A percentile compares a stretch with the other conserved stretches of the same genome.
Evolutionary conservation across 768 basidiomycete species (phyloP).

Genomic region (Leccinum sublutescens): DNA sequence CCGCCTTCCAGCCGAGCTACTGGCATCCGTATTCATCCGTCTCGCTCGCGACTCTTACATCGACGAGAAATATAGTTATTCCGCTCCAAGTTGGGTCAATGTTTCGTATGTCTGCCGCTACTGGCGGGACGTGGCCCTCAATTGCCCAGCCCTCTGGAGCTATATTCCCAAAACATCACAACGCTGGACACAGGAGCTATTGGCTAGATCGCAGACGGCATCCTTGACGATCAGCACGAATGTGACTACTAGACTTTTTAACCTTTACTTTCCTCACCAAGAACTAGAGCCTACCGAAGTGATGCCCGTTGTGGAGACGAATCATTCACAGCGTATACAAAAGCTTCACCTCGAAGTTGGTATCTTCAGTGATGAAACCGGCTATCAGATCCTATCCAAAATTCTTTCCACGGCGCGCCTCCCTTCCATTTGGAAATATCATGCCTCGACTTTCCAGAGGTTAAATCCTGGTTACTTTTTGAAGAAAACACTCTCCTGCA

Average conservation of each 20-base stretch:
- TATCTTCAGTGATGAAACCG: neutral
- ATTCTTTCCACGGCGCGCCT: neutral
- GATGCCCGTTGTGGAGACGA: neutral
- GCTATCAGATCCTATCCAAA: neutral
- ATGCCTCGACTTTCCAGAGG: fast-evolving
- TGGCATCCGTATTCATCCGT: neutral
- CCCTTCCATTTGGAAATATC: neutral
- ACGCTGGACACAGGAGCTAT: neutral
- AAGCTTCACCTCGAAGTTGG: neutral
- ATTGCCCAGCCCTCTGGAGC: neutral
- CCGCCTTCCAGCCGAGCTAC: neutral
- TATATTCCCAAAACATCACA: neutral
- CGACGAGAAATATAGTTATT: neutral
- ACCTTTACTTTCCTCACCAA: neutral
- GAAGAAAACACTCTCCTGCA: neutral
- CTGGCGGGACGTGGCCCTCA: neutral
- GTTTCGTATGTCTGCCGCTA: neutral
- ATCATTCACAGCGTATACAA: neutral
- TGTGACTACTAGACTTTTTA: no score
- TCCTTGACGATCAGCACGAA: neutral
- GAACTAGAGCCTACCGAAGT: neutral
- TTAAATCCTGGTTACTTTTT: neutral
- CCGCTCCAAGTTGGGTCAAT: neutral
- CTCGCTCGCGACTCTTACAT: neutral
- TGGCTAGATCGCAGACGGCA: neutral